phyloP scores from a whole-genome alignment of 2,329 filamentous ascomycete genomes.

The Cladosporium sp. region DNA sequence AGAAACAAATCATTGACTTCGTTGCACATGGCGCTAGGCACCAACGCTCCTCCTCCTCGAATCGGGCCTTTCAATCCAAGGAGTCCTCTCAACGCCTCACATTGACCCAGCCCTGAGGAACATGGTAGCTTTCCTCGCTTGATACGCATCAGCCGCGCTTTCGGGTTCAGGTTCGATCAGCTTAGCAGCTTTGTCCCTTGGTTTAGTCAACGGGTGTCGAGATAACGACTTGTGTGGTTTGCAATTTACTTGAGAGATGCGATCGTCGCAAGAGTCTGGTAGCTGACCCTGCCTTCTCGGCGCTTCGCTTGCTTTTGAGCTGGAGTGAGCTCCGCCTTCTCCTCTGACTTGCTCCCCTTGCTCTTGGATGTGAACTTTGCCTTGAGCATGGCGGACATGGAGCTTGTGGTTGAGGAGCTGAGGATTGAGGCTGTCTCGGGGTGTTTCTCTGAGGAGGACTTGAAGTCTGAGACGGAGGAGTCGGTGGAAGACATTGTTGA shows the following conservation, averaged over 20 bases:
- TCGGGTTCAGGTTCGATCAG: background rate
- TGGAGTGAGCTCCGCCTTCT: background rate
- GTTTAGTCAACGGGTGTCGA: background rate
- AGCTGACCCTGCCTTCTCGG: slow-evolving; percentile 1
- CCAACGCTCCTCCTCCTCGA: background rate
- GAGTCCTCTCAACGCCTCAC: background rate
- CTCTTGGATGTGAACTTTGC: slow-evolving; percentile 6
- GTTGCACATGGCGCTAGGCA: background rate
- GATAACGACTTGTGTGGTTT: background rate
- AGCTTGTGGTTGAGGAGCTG: slow-evolving; percentile 13
- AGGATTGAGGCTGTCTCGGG: slow-evolving; percentile 8
- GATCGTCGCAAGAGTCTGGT: background rate
- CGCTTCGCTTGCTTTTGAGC: slow-evolving; percentile 13
- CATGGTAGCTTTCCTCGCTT: background rate
- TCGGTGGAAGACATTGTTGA: slow-evolving; percentile 8
- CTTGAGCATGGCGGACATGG: slow-evolving; percentile 13
- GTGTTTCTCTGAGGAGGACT: background rate
- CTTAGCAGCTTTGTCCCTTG: background rate
- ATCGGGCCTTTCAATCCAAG: background rate
- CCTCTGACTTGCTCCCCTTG: background rate
- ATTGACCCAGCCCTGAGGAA: background rate
- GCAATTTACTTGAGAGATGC: slow-evolving; percentile 4
- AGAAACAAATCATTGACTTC: slow-evolving; percentile 1
- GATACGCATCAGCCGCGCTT: background rate
- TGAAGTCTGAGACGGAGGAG: background rate